Evolutionary conservation across 495 filamentous ascomycete species (phyloP).

Genomic region (Trichoderma parareesei): DNA sequence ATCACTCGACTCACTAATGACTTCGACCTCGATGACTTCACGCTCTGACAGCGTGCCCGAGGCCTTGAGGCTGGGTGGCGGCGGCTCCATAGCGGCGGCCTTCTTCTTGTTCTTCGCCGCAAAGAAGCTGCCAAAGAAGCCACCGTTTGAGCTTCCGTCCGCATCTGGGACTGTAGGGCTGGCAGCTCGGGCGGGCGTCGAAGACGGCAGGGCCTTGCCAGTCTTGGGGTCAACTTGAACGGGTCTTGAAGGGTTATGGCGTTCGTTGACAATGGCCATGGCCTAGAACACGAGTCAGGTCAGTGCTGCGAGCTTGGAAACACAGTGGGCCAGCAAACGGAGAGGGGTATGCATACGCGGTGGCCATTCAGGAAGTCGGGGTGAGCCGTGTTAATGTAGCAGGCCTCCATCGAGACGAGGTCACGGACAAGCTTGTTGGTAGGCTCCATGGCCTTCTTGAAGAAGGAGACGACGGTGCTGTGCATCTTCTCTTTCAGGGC

Average conservation of each 20-base stretch:
- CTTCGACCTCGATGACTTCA: constrained; percentile 90
- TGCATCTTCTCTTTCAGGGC: constrained; percentile 95
- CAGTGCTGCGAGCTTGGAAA: constrained; percentile 7
- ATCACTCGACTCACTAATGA: constrained; percentile 86
- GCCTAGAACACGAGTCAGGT: constrained; percentile 41
- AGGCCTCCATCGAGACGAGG: constrained; percentile 88
- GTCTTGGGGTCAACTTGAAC: constrained; percentile 99
- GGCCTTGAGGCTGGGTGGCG: constrained; percentile 86
- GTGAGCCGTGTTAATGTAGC: constrained; percentile 97
- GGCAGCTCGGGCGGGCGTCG: constrained; percentile 56
- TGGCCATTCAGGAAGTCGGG: constrained; percentile 97
- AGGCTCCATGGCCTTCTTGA: constrained; percentile 95
- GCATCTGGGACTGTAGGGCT: constrained; percentile 52
- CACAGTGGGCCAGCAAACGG: not conserved
- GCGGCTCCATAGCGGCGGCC: constrained; percentile 97
- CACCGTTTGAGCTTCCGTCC: constrained; percentile 48
- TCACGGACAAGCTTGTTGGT: constrained; percentile 95
- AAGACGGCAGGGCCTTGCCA: constrained; percentile 72
- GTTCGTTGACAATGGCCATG: constrained; percentile 96
- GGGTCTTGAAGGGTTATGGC: constrained; percentile 68
- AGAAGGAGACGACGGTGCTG: constrained; percentile 85
- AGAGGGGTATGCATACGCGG: constrained; percentile 43
- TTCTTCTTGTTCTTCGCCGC: constrained; percentile 99
- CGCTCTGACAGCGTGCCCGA: constrained; percentile 87
- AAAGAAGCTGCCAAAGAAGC: constrained; percentile 97